Percentiles rank a stretch among this genome's conserved stretches.
These are phyloP conservation scores for Hyaloscypha hepaticicola DNA, from an alignment of 495 filamentous ascomycete genomes.

Conservation along the genomic window DNA sequence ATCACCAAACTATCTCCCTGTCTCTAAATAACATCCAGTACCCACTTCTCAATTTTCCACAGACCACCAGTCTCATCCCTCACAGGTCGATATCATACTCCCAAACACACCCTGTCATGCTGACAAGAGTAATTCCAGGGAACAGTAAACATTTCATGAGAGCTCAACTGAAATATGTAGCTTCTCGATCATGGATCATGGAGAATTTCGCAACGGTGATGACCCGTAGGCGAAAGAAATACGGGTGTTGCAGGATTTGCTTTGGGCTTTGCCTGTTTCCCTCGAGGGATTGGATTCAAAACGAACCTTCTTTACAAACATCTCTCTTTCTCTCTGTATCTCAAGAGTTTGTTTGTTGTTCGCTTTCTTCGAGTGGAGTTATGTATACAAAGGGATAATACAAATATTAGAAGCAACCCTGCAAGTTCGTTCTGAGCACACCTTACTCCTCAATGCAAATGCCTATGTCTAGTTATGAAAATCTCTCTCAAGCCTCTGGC, in stretches of 20 bases:
- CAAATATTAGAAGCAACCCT: background rate
- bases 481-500: constrained; percentile 1
- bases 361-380: background rate
- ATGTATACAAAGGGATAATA: background rate
- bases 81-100: background rate
- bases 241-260: too few species aligned
- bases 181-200: too few species aligned
- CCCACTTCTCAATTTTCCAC: background rate
- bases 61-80: background rate
- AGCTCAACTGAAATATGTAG: too few species aligned
- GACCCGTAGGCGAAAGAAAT: too few species aligned
- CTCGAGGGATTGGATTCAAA: too few species aligned
- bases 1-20: background rate
- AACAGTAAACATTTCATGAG: background rate
- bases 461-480: background rate
- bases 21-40: background rate
- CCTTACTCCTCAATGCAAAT: background rate
- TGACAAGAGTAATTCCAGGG: background rate
- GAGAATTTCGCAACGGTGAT: too few species aligned
- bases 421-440: background rate
- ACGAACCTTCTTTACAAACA: too few species aligned
- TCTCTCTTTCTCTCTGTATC: too few species aligned
- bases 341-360: background rate
- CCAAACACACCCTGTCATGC: background rate
- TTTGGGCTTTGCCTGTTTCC: too few species aligned